Base-by-base conservation (phyloP, 1,284 basidiomycete genomes). In the Grifola frondosa region DNA sequence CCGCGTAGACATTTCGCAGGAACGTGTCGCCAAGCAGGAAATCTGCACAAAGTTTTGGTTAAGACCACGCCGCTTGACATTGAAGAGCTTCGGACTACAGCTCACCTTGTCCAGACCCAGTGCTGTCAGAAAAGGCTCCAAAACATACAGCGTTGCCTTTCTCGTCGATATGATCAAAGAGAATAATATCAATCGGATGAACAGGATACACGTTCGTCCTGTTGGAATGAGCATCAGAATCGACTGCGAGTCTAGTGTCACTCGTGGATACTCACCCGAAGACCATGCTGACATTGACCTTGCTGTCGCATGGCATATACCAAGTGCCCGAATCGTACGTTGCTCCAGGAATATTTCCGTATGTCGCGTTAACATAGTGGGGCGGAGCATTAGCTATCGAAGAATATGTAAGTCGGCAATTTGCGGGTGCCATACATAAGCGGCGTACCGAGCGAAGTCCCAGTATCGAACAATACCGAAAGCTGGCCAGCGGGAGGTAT, bases 11-110 rank as follows among this genome's bases (percentile, higher is more conserved):
- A 40, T 57, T 58, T 10, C 53, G 42, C 29, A 56, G 24, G 47
- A 58, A 58, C 0, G 45, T 42, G 29, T 47, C 47, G 4, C 57
- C 57, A 21, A 58, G 42, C 5, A 53, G 34, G 12, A 46, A 39
- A 32, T n/a, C n/a, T n/a, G n/a, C n/a, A n/a, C n/a, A n/a, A n/a
- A n/a, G n/a, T n/a, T n/a, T n/a, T n/a, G n/a, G n/a, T n/a, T n/a
- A n/a, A n/a, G n/a, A n/a, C n/a, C n/a, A n/a, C n/a, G n/a, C n/a
- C n/a, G n/a, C n/a, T n/a, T n/a, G n/a, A n/a, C n/a, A n/a, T n/a
- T n/a, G n/a, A n/a, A n/a, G n/a, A n/a, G n/a, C n/a, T n/a, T n/a
- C n/a, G n/a, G n/a, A n/a, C n/a, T n/a, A n/a, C n/a, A n/a, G n/a
- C n/a, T n/a, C n/a, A n/a, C n/a, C n/a, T n/a, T n/a, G n/a, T n/a